Percentiles rank a stretch among this genome's conserved stretches.
These are phyloP conservation scores for Starmerella roubikii DNA, from an alignment of 805 yeast species.

Conservation along the genomic window DNA sequence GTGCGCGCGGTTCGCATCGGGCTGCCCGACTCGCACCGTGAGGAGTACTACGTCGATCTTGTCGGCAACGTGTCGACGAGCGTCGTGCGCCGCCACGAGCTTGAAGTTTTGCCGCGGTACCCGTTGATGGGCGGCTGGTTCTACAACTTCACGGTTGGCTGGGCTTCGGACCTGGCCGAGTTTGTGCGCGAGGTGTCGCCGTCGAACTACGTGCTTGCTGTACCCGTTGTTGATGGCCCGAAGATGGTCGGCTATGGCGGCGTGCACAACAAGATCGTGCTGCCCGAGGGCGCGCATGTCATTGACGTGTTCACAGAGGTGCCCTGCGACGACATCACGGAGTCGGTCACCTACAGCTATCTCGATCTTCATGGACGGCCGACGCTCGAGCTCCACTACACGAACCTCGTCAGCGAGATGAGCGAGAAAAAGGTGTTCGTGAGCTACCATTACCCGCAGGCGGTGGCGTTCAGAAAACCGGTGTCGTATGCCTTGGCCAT, in stretches of 20 bases:
- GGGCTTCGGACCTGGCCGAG: slow-evolving; percentile 50
- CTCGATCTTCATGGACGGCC: slow-evolving; percentile 74
- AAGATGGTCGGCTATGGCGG: slow-evolving; percentile 46
- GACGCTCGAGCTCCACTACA: slow-evolving; percentile 45
- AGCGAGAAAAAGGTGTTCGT: slow-evolving; percentile 42
- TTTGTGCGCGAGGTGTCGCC: slow-evolving; percentile 36
- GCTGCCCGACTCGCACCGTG: slow-evolving; percentile 40
- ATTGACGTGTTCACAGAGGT: slow-evolving; percentile 41
- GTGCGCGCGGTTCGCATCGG: slow-evolving; percentile 47
- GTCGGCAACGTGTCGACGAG: slow-evolving; percentile 90
- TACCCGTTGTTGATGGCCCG: slow-evolving; percentile 67
- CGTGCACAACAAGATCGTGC: slow-evolving; percentile 45
- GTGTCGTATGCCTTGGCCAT: slow-evolving; percentile 31
- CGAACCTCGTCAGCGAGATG: slow-evolving; percentile 58
- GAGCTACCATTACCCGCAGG: slow-evolving; percentile 45
- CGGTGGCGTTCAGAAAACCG: slow-evolving; percentile 51
- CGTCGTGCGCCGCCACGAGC: slow-evolving; percentile 23
- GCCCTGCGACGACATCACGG: background rate
- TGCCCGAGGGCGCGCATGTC: slow-evolving; percentile 77
- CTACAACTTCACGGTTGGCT: slow-evolving; percentile 91
- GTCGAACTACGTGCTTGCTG: slow-evolving; percentile 43
- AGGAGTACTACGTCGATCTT: slow-evolving; percentile 68
- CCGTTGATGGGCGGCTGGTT: slow-evolving; percentile 97
- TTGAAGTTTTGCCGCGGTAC: slow-evolving; percentile 68
- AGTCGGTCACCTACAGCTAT: slow-evolving; percentile 25